Percentiles rank a stretch among this genome's conserved stretches.
Conservation (phyloP, 2,329 filamentous ascomycete species). For the Apiospora sp. region DNA sequence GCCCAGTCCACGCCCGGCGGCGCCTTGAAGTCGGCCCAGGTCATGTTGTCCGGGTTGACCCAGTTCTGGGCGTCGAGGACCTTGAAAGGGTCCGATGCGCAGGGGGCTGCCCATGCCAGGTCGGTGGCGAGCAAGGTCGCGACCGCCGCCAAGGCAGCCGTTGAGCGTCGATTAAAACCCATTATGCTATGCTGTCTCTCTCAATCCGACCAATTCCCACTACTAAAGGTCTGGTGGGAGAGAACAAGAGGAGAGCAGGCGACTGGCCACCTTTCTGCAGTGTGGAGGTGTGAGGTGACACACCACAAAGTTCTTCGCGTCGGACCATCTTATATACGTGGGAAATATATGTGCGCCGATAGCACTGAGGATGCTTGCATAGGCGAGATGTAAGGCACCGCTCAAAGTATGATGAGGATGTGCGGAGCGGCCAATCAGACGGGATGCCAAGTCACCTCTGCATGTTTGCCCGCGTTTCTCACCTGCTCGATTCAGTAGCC, state of each 20-base stretch:
- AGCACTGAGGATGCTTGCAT: not conserved
- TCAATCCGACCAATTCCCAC: not conserved
- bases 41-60: conserved; percentile 63
- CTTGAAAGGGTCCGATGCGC: conserved; percentile 51
- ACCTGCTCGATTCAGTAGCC: conserved; percentile 14
- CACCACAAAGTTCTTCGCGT: not conserved
- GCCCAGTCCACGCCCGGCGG: conserved; percentile 58
- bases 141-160: conserved; percentile 11
- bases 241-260: not conserved
- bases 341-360: not conserved
- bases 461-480: conserved; percentile 9
- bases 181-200: not conserved
- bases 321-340: not conserved
- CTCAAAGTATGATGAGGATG: not conserved
- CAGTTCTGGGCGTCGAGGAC: conserved; percentile 60
- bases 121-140: not conserved
- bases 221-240: not conserved
- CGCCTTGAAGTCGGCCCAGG: conserved; percentile 55
- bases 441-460: not conserved
- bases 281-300: not conserved
- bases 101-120: conserved; percentile 6
- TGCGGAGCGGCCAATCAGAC: conserved; percentile 14
- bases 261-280: not conserved
- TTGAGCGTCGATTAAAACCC: not conserved
- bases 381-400: not conserved